phyloP scores from a whole-genome alignment of 495 filamentous ascomycete genomes.

The Trichoderma gamsii region DNA sequence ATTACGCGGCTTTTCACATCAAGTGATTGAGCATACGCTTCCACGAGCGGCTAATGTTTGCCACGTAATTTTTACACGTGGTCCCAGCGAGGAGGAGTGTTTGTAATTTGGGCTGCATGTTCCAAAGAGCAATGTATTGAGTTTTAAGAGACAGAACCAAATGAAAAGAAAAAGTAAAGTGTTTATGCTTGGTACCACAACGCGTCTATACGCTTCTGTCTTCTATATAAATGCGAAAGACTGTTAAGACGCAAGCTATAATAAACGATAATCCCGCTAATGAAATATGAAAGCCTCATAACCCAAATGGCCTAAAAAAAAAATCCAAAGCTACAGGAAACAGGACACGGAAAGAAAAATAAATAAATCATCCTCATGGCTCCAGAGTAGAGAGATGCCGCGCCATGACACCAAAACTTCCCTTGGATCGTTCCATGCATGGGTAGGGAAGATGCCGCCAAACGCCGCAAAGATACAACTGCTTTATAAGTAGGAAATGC shows the following conservation, averaged over 20 bases:
- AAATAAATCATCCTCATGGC: neutral
- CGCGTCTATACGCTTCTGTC: constrained; percentile 5
- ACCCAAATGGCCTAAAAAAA: neutral
- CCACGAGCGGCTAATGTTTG: no score
- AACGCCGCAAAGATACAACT: neutral
- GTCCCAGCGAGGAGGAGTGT: no score
- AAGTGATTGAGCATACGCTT: no score
- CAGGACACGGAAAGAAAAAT: neutral
- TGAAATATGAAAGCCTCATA: neutral
- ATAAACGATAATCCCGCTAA: constrained; percentile 5
- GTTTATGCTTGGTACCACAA: neutral
- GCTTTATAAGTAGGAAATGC: neutral
- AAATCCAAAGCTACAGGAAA: neutral
- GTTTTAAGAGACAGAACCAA: no score
- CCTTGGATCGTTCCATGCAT: neutral
- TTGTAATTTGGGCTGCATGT: no score
- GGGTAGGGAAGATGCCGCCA: neutral
- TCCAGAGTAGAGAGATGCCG: constrained; percentile 11
- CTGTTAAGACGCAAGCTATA: neutral
- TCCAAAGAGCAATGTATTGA: no score
- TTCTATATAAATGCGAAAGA: neutral
- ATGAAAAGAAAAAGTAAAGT: neutral
- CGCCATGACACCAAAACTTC: constrained; percentile 8
- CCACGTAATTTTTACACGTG: no score
- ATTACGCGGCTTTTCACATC: no score